Conservation (phyloP, 1,139 yeast genomes). For the Suhomyces wounanorum region DNA sequence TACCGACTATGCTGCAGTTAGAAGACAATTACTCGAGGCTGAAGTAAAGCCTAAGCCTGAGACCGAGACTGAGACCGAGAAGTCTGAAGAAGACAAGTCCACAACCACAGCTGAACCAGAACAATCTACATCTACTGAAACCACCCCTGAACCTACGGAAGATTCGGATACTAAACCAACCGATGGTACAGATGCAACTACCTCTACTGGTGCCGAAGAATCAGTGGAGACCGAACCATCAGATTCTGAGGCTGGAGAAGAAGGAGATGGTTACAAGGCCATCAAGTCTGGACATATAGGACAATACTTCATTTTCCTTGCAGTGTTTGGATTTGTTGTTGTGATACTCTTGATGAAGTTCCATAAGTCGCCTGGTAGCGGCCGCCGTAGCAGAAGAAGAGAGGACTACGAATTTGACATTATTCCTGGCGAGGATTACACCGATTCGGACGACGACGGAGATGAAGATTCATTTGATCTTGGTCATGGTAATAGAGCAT, state of each 20-base stretch:
- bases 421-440: constrained; percentile 66
- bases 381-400: constrained; percentile 59
- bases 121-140: constrained; percentile 3
- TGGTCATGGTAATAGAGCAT: constrained; percentile 13
- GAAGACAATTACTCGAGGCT: constrained; percentile 31
- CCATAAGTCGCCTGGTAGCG: constrained; percentile 50
- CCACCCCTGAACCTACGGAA: neutral
- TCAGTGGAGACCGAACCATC: neutral
- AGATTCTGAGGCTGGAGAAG: constrained; percentile 6
- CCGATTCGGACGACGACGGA: constrained; percentile 24
- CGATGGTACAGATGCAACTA: constrained; percentile 2
- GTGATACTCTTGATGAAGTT: constrained; percentile 55
- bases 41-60: constrained; percentile 10
- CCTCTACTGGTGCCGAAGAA: neutral
- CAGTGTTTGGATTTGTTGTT: constrained; percentile 60
- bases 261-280: constrained; percentile 22
- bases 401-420: constrained; percentile 80
- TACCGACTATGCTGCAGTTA: constrained; percentile 42
- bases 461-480: constrained; percentile 22
- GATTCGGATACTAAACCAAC: neutral
- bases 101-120: constrained; percentile 3
- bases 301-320: constrained; percentile 60
- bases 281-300: constrained; percentile 46
- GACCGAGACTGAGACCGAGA: neutral
- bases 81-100: neutral